phyloP scores from a whole-genome alignment of 75 land plant species.

The Azolla pinnata region DNA sequence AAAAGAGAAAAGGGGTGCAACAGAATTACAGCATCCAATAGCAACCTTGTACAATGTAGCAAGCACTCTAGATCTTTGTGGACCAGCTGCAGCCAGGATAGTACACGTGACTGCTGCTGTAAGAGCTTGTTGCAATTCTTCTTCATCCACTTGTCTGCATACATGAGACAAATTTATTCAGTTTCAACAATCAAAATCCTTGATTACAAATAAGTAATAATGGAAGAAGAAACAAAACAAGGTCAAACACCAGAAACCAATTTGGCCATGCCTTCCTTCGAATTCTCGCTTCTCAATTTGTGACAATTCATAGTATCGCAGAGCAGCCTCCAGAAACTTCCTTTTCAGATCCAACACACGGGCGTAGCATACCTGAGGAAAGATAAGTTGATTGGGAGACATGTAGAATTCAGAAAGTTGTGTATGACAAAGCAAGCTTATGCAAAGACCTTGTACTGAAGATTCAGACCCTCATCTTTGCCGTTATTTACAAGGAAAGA shows the following conservation, averaged over 20 bases:
- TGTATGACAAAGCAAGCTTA: background rate
- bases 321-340: constrained; percentile 96
- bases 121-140: constrained; percentile 89
- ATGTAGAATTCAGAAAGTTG: constrained; percentile 1
- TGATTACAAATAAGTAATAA: background rate
- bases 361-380: constrained; percentile 84
- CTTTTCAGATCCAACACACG: constrained; percentile 87
- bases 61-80: constrained; percentile 94
- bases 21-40: background rate
- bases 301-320: constrained; percentile 92
- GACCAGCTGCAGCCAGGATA: constrained; percentile 97
- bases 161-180: background rate
- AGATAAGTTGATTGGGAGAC: no score
- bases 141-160: constrained; percentile 73
- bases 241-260: no score
- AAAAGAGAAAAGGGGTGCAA: no score
- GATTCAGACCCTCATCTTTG: constrained; percentile 83
- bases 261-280: constrained; percentile 69
- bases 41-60: constrained; percentile 94
- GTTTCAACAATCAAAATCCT: background rate
- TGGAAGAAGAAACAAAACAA: background rate
- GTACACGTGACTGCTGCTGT: constrained; percentile 98
- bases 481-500: constrained; percentile 89
- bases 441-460: constrained; percentile 81
- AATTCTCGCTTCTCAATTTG: constrained; percentile 93